phyloP scores from a whole-genome alignment of 768 basidiomycete genomes.

The Amanita rimosa region DNA sequence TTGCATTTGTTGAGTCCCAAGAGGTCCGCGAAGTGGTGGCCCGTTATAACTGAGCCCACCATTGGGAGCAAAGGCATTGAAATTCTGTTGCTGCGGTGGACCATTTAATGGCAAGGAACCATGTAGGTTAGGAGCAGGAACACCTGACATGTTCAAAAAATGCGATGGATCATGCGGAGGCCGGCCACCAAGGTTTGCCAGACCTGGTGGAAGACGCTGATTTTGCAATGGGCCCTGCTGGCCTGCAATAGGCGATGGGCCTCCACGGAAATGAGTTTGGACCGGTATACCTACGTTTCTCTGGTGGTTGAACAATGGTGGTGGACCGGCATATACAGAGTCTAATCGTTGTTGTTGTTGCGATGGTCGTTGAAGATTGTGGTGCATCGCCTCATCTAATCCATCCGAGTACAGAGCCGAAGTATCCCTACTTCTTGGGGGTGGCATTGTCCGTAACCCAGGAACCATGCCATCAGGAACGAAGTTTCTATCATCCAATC shows the following conservation, averaged over 20 bases:
- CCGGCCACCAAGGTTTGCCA: conserved; percentile 73
- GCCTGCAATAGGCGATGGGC: conserved; percentile 48
- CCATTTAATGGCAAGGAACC: conserved; percentile 33
- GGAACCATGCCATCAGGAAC: conserved; percentile 82
- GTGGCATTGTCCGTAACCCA: conserved; percentile 58
- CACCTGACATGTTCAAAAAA: conserved; percentile 39
- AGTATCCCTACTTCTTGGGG: conserved; percentile 49
- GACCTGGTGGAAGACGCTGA: conserved; percentile 66
- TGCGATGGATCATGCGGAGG: conserved; percentile 73
- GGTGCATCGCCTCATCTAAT: conserved; percentile 49
- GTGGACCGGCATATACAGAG: conserved; percentile 41
- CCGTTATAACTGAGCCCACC: conserved; percentile 33
- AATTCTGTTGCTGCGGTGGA: conserved; percentile 31
- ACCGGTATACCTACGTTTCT: conserved; percentile 42
- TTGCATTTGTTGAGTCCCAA: conserved; percentile 39
- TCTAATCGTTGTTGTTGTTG: conserved; percentile 42
- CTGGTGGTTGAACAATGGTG: conserved; percentile 44
- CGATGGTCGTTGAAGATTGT: conserved; percentile 45
- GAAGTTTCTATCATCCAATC: conserved; percentile 65
- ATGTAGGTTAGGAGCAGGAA: conserved; percentile 34
- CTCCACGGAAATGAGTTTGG: conserved; percentile 59
- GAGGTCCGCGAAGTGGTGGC: conserved; percentile 42
- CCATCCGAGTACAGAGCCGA: conserved; percentile 43
- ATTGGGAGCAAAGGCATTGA: conserved; percentile 40
- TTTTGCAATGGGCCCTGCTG: conserved; percentile 34